Evolutionary conservation across 345 rosid genomes (phyloP), one percentile per base, ranked within the genome.

Genomic region (Combretum micranthum): DNA sequence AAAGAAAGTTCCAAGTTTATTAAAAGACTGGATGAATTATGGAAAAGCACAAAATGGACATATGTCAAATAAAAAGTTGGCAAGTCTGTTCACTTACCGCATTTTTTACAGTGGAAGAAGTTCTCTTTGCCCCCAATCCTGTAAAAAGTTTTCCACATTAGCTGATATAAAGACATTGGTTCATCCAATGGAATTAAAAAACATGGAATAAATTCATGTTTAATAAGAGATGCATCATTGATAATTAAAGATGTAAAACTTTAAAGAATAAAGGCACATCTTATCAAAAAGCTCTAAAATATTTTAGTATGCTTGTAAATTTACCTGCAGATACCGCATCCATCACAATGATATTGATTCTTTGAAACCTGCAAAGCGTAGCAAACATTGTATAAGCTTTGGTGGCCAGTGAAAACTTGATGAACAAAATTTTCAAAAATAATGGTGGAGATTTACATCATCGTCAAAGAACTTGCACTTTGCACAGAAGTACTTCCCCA

Each of bases 271-370:
- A 45, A 8, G 53, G 2, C 47, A 44, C 15, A 21, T 25, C 58
- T 39, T 20, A 42, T 56, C 22, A 37, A 57, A 32, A 32, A 11
- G 39, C 9, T 32, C 10, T 32, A 32, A 32, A 32, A n/a, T n/a
- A n/a, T 11, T 1, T 32, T 32, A 32, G 39, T 32, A 32, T 32
- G 39, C 7, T 26, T 12, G 42, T 45, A 20, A 23, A 22, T 18
- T 47, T 66, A 78, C 91, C 91, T 75, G 74, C 87, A 84, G 60
- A 84, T 79, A 56, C 91, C 85, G 52, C 91, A 84, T 42, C 74
- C 80, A 47, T 75, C 72, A 44, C 91, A 84, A 59, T 84, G 91
- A 63, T 81, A 84, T 54, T 84, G 91, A 21, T 68, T 64, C 69
- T 84, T 84, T 0, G 75, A 74, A 53, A 77, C 69, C 91, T 84